These are phyloP conservation scores for Tetracladium maxilliforme DNA, from an alignment of 2,329 filamentous ascomycete species.

Conservation along the genomic window DNA sequence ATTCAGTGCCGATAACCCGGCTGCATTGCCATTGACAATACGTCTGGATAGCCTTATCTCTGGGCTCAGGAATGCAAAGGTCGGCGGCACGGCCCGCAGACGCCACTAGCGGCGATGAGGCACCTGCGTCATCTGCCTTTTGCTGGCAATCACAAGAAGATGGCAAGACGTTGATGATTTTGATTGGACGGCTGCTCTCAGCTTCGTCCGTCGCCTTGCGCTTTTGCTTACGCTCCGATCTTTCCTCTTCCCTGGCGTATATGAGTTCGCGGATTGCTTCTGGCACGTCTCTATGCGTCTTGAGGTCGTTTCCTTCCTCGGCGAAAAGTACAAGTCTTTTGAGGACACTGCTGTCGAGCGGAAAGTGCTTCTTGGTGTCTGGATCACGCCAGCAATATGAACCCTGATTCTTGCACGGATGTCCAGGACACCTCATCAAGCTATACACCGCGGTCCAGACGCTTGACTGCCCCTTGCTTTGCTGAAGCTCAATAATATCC, in stretches of 20 bases:
- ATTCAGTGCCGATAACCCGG: slow-evolving; percentile 6
- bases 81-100: too few relatives aligned
- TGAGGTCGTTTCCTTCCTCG: slow-evolving; percentile 5
- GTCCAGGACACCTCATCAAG: slow-evolving; percentile 8
- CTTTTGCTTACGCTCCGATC: too few relatives aligned
- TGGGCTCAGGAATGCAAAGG: slow-evolving; percentile 7
- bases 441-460: slow-evolving; percentile 8
- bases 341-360: slow-evolving; percentile 7
- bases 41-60: slow-evolving; percentile 7
- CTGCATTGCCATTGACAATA: slow-evolving; percentile 11
- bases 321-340: slow-evolving; percentile 6
- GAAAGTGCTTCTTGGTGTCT: slow-evolving; percentile 8
- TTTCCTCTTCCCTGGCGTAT: slow-evolving; percentile 8
- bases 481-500: too few relatives aligned
- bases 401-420: slow-evolving; percentile 7
- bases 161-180: too few relatives aligned
- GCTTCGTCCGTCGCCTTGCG: too few relatives aligned
- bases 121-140: too few relatives aligned
- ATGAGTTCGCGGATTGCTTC: slow-evolving; percentile 9
- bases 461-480: slow-evolving; percentile 11
- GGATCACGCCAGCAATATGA: slow-evolving; percentile 9
- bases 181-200: too few relatives aligned
- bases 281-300: slow-evolving; percentile 7
- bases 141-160: too few relatives aligned
- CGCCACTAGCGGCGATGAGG: too few relatives aligned